Conservation (phyloP, 2,329 filamentous ascomycete genomes). For the Fusarium siculi region DNA sequence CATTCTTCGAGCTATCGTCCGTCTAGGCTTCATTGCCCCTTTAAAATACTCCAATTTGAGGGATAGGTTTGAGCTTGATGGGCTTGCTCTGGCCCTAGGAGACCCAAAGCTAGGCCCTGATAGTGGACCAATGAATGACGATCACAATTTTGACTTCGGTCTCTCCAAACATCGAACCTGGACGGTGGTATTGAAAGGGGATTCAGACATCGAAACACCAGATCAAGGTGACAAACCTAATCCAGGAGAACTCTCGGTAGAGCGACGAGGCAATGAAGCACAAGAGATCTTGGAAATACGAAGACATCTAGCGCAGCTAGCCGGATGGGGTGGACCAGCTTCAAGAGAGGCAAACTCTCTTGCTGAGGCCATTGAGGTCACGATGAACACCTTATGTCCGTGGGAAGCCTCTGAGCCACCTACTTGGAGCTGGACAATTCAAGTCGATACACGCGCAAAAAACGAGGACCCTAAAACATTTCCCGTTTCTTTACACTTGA, state of each 20-base stretch:
- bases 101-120: background rate
- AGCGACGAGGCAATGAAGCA: background rate
- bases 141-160: background rate
- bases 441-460: background rate
- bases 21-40: background rate
- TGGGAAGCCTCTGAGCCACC: background rate
- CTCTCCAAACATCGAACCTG: background rate
- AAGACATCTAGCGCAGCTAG: background rate
- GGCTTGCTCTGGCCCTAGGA: background rate
- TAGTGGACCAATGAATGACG: too few relatives aligned
- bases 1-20: background rate
- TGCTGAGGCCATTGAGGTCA: background rate
- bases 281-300: background rate
- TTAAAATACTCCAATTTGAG: background rate
- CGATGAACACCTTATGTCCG: background rate
- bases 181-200: background rate
- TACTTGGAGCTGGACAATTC: background rate
- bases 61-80: background rate
- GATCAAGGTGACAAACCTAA: too few relatives aligned
- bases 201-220: background rate
- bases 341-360: background rate
- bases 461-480: fast-evolving
- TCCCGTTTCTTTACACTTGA: background rate
- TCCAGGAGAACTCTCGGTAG: background rate
- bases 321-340: background rate